Percentiles rank a stretch among this genome's conserved stretches.
These are phyloP conservation scores for Plasmodium chabaudi DNA, from an alignment of 169 alveolate genomes.

Conservation along the genomic window DNA sequence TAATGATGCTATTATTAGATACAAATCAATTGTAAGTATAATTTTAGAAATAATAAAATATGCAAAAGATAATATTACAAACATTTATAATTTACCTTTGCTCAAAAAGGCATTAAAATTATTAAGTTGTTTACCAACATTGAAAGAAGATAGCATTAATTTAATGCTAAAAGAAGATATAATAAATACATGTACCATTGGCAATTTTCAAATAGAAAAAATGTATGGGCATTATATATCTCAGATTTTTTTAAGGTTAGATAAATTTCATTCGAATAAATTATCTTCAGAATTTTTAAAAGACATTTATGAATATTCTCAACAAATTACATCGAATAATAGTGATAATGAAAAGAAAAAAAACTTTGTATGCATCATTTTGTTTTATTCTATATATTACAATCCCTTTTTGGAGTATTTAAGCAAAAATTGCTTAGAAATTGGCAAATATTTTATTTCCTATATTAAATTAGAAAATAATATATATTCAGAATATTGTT, in stretches of 20 bases:
- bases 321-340: not conserved
- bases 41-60: conserved; percentile 5
- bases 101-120: conserved; percentile 30
- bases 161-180: conserved; percentile 35
- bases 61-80: conserved; percentile 12
- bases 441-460: conserved; percentile 19
- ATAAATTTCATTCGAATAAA: conserved; percentile 16
- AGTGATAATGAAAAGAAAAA: conserved; percentile 1
- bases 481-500: conserved; percentile 63
- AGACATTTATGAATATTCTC: conserved; percentile 1
- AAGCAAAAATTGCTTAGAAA: not conserved
- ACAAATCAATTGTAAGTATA: not conserved
- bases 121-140: conserved; percentile 48
- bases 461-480: conserved; percentile 30
- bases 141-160: conserved; percentile 32
- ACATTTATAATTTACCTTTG: conserved; percentile 1
- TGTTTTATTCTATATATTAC: conserved; percentile 53
- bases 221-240: conserved; percentile 63
- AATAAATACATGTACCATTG: not conserved
- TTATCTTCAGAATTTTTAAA: conserved; percentile 23
- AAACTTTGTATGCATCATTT: conserved; percentile 45
- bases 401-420: conserved; percentile 62
- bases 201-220: conserved; percentile 19
- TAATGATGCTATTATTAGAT: not conserved
- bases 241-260: conserved; percentile 47